Conservation (phyloP, 768 basidiomycete genomes). For the Clavaria fumosa region DNA sequence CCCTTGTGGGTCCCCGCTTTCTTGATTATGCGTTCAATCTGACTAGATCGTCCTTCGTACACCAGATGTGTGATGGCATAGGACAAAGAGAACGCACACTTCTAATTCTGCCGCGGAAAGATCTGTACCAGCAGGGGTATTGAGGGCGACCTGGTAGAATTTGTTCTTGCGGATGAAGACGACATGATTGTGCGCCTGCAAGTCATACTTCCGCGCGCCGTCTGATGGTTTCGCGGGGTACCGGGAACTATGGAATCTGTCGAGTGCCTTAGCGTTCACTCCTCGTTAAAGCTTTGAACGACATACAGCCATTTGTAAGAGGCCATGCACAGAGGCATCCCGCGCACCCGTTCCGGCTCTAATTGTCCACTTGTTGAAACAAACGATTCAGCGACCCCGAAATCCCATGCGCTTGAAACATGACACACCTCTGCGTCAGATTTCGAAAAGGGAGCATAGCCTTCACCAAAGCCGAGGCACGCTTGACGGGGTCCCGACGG, state of each 20-base stretch:
- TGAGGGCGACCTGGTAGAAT: conserved; percentile 73
- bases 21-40: conserved; percentile 54
- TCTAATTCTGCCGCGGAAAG: conserved; percentile 75
- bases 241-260: conserved; percentile 86
- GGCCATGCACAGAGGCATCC: conserved; percentile 70
- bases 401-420: too few species aligned
- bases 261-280: background rate
- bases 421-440: conserved; percentile 60
- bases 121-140: conserved; percentile 45
- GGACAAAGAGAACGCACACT: conserved; percentile 24
- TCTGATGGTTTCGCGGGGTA: conserved; percentile 77
- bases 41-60: conserved; percentile 20
- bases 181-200: conserved; percentile 66
- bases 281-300: background rate
- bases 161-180: conserved; percentile 84
- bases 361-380: conserved; percentile 42
- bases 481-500: conserved; percentile 38
- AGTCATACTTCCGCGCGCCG: conserved; percentile 68
- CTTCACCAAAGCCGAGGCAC: conserved; percentile 76
- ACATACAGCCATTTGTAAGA: conserved; percentile 90
- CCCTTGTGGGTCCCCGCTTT: conserved; percentile 34
- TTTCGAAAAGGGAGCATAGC: conserved; percentile 75
- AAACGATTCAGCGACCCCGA: too few species aligned
- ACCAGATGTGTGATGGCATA: conserved; percentile 1
- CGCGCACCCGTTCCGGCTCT: conserved; percentile 76